A percentile compares a stretch with the other conserved stretches of the same genome.
Evolutionary conservation across 2,329 filamentous ascomycete genomes (phyloP).

Genomic region (Chaetothyriales sp.): DNA sequence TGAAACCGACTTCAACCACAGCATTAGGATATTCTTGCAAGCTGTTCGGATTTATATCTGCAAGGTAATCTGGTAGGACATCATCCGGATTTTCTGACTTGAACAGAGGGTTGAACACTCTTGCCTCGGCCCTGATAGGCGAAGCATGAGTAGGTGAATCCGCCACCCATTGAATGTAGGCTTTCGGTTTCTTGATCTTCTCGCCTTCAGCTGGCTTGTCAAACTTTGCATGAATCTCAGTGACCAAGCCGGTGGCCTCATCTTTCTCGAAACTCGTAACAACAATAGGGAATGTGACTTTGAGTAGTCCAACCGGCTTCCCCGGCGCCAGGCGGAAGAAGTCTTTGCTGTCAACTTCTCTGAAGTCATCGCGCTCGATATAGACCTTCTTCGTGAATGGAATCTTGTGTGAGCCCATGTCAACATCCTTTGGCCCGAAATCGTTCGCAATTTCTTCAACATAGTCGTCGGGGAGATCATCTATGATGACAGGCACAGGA

Average conservation of each 20-base stretch:
- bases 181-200: slow-evolving; percentile 50
- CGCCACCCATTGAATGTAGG: slow-evolving; percentile 82
- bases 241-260: slow-evolving; percentile 46
- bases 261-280: slow-evolving; percentile 56
- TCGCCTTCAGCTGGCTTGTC: slow-evolving; percentile 53
- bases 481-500: slow-evolving; percentile 66
- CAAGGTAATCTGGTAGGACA: slow-evolving; percentile 63
- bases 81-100: slow-evolving; percentile 69
- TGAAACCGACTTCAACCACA: slow-evolving; percentile 67
- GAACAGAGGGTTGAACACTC: slow-evolving; percentile 71
- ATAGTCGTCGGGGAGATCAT: slow-evolving; percentile 57
- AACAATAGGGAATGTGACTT: slow-evolving; percentile 54
- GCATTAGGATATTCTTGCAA: slow-evolving; percentile 67
- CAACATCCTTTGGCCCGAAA: slow-evolving; percentile 66
- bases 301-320: slow-evolving; percentile 58
- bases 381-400: slow-evolving; percentile 65
- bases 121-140: slow-evolving; percentile 52
- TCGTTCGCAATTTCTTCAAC: slow-evolving; percentile 52
- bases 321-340: slow-evolving; percentile 67
- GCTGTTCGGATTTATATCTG: slow-evolving; percentile 70
- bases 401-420: slow-evolving; percentile 37
- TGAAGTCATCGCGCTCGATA: slow-evolving; percentile 69
- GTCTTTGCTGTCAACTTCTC: slow-evolving; percentile 54
- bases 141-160: slow-evolving; percentile 47
- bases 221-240: slow-evolving; percentile 49